Conservation (phyloP, 352 stramenopile genomes). For the Phytophthora pisi region DNA sequence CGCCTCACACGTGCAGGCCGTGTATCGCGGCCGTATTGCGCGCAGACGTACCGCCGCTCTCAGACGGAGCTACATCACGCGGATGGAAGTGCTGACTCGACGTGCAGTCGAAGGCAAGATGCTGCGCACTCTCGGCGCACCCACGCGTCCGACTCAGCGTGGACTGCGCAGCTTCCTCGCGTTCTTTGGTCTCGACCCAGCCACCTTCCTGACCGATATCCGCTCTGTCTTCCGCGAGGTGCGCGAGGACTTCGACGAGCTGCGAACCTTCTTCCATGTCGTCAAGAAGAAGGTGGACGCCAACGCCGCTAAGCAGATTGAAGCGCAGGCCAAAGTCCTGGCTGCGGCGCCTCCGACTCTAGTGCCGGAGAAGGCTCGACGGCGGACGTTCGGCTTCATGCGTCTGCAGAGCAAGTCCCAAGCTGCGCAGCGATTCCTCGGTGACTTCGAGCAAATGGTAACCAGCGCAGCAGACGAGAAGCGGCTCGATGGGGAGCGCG, state of each 20-base stretch:
- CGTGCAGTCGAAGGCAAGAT: constrained; percentile 67
- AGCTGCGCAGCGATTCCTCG: constrained; percentile 60
- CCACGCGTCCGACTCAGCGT: constrained; percentile 62
- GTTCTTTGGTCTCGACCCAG: constrained; percentile 79
- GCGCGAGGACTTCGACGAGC: constrained; percentile 65
- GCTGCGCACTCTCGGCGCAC: constrained; percentile 61
- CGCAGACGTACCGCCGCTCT: constrained; percentile 67
- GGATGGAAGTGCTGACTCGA: constrained; percentile 74
- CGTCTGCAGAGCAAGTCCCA: constrained; percentile 50
- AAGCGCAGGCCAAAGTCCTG: constrained; percentile 25
- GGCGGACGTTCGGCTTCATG: constrained; percentile 22
- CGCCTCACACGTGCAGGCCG: constrained; percentile 61
- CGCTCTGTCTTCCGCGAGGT: constrained; percentile 69
- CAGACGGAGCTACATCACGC: constrained; percentile 71
- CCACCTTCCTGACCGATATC: constrained; percentile 78
- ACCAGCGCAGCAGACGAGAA: constrained; percentile 45
- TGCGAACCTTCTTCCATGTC: constrained; percentile 67
- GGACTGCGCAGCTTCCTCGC: constrained; percentile 68
- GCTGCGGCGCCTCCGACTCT: neutral
- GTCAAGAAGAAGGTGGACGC: constrained; percentile 63
- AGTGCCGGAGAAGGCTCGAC: constrained; percentile 14
- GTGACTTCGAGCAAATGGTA: constrained; percentile 67
- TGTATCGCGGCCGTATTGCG: constrained; percentile 77
- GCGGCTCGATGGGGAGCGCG: constrained; percentile 38
- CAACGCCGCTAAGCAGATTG: constrained; percentile 30